Evolutionary conservation across 176 grass and related monocot species (phyloP).

Genomic region (Panicum miliaceum): DNA sequence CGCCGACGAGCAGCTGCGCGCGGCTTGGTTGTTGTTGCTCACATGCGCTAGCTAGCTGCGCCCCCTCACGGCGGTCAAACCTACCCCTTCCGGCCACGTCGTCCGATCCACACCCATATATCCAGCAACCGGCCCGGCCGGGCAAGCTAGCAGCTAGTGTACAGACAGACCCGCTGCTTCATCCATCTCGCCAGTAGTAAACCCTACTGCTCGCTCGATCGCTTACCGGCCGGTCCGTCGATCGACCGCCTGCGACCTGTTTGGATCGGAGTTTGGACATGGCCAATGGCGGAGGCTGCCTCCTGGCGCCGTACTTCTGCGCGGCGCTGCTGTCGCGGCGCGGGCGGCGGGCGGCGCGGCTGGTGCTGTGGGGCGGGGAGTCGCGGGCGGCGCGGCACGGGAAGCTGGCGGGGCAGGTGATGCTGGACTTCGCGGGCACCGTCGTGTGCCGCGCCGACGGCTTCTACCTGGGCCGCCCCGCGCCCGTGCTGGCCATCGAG

Average conservation of each 20-base stretch:
- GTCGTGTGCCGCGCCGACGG: constrained; percentile 71
- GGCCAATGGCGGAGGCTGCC: background rate
- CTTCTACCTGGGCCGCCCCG: constrained; percentile 67
- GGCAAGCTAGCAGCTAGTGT: background rate
- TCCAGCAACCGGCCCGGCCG: background rate
- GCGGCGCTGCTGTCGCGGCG: background rate
- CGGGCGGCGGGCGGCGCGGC: constrained; percentile 20
- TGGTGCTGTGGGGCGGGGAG: constrained; percentile 81
- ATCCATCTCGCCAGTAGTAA: background rate
- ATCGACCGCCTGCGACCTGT: background rate
- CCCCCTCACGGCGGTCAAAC: constrained; percentile 12
- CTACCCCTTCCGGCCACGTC: constrained; percentile 36
- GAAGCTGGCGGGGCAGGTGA: constrained; percentile 62
- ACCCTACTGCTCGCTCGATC: background rate
- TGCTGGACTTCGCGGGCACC: constrained; percentile 59
- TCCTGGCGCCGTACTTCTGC: constrained; percentile 11
- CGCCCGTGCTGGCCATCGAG: constrained; percentile 72
- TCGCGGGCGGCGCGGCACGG: constrained; percentile 19
- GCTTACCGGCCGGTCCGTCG: too few species aligned
- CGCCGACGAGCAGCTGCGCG: constrained; percentile 18
- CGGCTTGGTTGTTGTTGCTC: background rate
- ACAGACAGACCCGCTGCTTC: background rate
- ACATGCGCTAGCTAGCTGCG: background rate
- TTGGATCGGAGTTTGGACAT: too few species aligned
- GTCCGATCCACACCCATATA: constrained; percentile 26